phyloP scores from a whole-genome alignment of 1,139 yeast species.

The Saccharomyces pastorianus region DNA sequence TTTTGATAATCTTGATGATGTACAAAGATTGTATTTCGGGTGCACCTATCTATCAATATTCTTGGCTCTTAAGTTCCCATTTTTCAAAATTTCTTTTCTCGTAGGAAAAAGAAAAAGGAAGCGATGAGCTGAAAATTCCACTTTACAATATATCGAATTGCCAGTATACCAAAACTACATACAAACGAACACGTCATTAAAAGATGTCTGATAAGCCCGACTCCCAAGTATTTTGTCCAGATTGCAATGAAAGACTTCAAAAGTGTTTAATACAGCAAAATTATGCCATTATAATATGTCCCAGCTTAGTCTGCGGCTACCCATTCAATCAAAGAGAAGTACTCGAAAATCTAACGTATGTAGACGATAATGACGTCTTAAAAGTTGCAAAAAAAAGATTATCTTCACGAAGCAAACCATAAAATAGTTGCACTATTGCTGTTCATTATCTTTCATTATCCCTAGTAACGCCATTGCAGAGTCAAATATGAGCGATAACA shows the following conservation, averaged over 20 bases:
- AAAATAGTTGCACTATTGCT: not conserved
- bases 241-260: conserved; percentile 25
- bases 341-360: conserved; percentile 20
- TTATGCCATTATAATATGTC: conserved; percentile 32
- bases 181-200: not conserved
- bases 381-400: conserved; percentile 22
- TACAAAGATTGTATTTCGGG: not conserved
- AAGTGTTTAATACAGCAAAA: conserved; percentile 32
- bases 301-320: conserved; percentile 30
- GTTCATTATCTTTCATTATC: not conserved
- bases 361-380: conserved; percentile 24
- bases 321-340: conserved; percentile 34
- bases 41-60: not conserved
- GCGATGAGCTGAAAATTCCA: not conserved
- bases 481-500: not conserved
- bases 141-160: not conserved
- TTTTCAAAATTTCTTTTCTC: not conserved
- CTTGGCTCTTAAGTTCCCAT: not conserved
- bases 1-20: conserved; percentile 9
- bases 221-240: conserved; percentile 23
- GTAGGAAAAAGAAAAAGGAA: conserved; percentile 13
- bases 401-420: conserved; percentile 2
- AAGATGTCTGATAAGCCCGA: not conserved
- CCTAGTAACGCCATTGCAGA: not conserved
- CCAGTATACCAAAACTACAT: not conserved